These are phyloP conservation scores for Alternaria ventricosa DNA, from an alignment of 2,329 filamentous ascomycete species.

Conservation along the genomic window DNA sequence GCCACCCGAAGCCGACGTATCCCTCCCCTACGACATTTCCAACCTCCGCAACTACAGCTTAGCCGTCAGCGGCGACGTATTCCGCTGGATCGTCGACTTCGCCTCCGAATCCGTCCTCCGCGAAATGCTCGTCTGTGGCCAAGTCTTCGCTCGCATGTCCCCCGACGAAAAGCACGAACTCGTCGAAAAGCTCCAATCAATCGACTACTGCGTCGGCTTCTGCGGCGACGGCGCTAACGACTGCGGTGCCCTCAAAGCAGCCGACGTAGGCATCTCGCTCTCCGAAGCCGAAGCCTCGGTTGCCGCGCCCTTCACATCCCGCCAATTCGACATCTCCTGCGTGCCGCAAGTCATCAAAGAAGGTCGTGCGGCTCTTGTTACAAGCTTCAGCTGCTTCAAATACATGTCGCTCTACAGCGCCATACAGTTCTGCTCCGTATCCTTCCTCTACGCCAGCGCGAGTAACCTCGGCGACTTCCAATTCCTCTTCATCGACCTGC, in stretches of 20 bases:
- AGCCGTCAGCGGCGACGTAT: slow-evolving; percentile 90
- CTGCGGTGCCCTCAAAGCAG: slow-evolving; percentile 94
- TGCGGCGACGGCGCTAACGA: slow-evolving; percentile 98
- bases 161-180: slow-evolving; percentile 98
- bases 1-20: slow-evolving; percentile 76
- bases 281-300: slow-evolving; percentile 98
- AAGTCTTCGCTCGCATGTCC: slow-evolving; percentile 97
- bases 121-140: slow-evolving; percentile 87
- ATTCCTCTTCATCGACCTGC: slow-evolving; percentile 93
- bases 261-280: slow-evolving; percentile 94
- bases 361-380: slow-evolving; percentile 93
- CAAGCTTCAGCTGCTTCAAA: slow-evolving; percentile 99
- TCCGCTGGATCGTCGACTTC: slow-evolving; percentile 95
- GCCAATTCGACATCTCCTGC: slow-evolving; percentile 94
- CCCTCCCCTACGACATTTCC: slow-evolving; percentile 82
- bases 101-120: slow-evolving; percentile 80
- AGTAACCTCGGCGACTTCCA: slow-evolving; percentile 98
- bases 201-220: slow-evolving; percentile 94
- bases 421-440: slow-evolving; percentile 98
- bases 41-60: slow-evolving; percentile 86
- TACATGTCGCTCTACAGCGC: slow-evolving; percentile 99
- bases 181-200: slow-evolving; percentile 94
- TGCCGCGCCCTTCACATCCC: slow-evolving; percentile 95
- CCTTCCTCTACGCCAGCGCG: slow-evolving; percentile 91
- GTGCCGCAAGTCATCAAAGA: slow-evolving; percentile 92